Base-by-base conservation (phyloP, 441 rosid genomes). In the Theobroma grandiflorum region DNA sequence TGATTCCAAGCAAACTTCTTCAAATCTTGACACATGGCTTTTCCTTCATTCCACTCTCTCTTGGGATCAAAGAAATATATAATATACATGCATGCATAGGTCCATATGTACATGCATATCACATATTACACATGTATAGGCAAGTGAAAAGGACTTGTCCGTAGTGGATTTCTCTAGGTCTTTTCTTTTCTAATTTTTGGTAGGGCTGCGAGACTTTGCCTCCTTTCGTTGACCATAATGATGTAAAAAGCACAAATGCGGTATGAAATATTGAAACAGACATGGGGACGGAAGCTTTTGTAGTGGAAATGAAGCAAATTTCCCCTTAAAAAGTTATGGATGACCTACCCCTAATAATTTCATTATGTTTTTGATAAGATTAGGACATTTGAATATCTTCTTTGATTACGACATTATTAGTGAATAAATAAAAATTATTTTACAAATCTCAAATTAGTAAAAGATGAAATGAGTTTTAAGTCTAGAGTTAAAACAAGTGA, bases 241-340 rank as follows among this genome's bases (percentile, higher is more conserved):
- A 33, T 62, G 67, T 33, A 33, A 33, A 11, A 61, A 14, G 64
- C 40, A 63, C 35, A 20, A 37, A 16, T 12, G 9, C 14, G 65
- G 15, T 7, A 59, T 59, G 37, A 26, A 62, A 62, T 33, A 62
- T 64, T 38, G 69, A 63, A 64, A 16, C 16, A 64, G 22, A 64
- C 69, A 37, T 26, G 37, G 69, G 45, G 45, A 64, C 0, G 45
- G 15, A 64, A 37, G 22, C 2, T 26, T 15, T 37, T 37, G 45
- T 37, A 64, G 69, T 64, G 69, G 45, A 64, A 64, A 37, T 64
- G 69, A 64, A 64, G 69, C 69, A 64, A 45, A 61, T 31, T 10
- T 64, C 37, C 4, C 43, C 3, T 15, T 2, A 16, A 62, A 64
- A 62, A 64, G 69, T 64, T 64, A 64, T 37, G 69, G 45, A 64